Conservation (phyloP, 2,329 filamentous ascomycete genomes). For the Mycogone perniciosa region DNA sequence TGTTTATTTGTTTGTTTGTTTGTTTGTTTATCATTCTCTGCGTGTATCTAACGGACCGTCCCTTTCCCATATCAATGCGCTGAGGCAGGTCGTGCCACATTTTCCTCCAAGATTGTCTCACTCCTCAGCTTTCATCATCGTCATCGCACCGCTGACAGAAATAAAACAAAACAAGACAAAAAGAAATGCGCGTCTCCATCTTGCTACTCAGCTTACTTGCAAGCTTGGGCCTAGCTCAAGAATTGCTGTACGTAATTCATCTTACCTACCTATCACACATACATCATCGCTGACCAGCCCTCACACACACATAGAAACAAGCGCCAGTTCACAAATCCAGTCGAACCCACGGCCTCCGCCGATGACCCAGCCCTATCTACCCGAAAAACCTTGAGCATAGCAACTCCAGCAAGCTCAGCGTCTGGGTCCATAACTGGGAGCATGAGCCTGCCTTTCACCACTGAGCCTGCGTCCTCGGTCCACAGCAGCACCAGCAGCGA, state of each 20-base stretch:
- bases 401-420: background rate
- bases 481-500: no score
- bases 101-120: no score
- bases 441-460: background rate
- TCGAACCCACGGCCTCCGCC: constrained; percentile 5
- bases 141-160: background rate
- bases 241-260: background rate
- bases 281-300: background rate
- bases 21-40: no score
- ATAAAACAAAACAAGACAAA: background rate
- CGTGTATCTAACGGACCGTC: no score
- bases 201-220: constrained; percentile 10
- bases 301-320: no score
- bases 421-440: no score
- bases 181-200: constrained; percentile 5
- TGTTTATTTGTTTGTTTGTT: no score
- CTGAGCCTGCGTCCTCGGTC: background rate
- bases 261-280: background rate
- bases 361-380: constrained; percentile 1
- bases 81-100: no score
- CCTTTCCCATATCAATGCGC: no score
- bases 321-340: constrained; percentile 11
- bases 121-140: no score
- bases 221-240: constrained; percentile 6
- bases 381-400: constrained; percentile 5